These are phyloP conservation scores for Nelumbo lutea DNA, from an alignment of 164 flowering plant genomes.

Conservation along the genomic window DNA sequence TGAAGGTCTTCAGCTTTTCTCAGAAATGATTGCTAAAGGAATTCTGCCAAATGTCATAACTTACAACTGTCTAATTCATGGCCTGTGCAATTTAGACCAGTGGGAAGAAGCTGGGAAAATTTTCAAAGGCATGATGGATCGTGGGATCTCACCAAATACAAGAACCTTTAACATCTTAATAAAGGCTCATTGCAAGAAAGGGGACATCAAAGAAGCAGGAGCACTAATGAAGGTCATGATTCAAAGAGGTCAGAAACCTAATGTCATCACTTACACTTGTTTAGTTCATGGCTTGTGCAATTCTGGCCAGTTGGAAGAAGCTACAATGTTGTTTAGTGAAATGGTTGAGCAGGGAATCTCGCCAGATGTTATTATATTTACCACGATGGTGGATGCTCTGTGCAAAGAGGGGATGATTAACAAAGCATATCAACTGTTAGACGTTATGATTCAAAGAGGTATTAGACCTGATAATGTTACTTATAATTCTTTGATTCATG, in stretches of 20 bases:
- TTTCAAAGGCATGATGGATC: background rate
- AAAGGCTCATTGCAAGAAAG: background rate
- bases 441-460: slow-evolving; percentile 6
- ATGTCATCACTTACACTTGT: background rate
- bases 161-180: background rate
- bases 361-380: background rate
- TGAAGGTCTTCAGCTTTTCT: background rate
- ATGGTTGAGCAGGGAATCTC: background rate
- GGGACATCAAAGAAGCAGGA: background rate
- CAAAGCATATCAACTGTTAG: background rate
- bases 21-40: slow-evolving; percentile 5
- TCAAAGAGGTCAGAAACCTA: background rate
- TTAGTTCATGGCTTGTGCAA: background rate
- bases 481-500: slow-evolving; percentile 7
- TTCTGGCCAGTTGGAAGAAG: background rate
- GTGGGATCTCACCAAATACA: background rate
- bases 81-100: background rate
- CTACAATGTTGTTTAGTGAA: background rate
- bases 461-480: slow-evolving; percentile 1
- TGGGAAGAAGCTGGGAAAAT: background rate
- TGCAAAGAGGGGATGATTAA: background rate
- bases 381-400: background rate
- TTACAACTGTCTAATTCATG: slow-evolving; percentile 1
- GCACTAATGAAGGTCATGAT: background rate
- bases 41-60: slow-evolving; percentile 1